Base-by-base conservation (phyloP, 371 early-diverging fungal genomes). In the Mortierella polycephala region DNA sequence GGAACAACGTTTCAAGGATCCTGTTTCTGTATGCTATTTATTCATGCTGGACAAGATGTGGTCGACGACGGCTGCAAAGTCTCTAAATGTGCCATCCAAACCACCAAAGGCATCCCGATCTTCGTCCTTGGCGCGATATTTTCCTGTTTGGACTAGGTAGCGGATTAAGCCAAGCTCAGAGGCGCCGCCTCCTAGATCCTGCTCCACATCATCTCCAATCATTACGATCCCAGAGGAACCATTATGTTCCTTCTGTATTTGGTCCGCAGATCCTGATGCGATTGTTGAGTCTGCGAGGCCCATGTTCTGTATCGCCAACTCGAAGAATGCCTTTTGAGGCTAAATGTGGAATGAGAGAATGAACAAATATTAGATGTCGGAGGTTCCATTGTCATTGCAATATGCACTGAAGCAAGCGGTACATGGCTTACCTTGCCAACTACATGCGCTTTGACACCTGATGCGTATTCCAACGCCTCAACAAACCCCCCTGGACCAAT, bases 401-500 rank as follows among this genome's bases (percentile, higher is more conserved):
- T 30, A 30, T 30, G 30, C 30, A 2, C 30, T 30, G 30, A 30
- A 4, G 30, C 30, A 4, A 1, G 21, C 20, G 7, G 14, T 47
- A 37, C 4, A 2, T 14, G 18, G 30, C 30, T 51, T 83, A 83
- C 83, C 67, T 96, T 96, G 6, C 96, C 96, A n/a, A 94, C 93
- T n/a, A 92, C 84, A 55, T 70, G 83, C 0, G 95, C 90, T 37
- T 84, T 82, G 21, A 71, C 74, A 7, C 88, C 93, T 0, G 94
- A 86, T 6, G 93, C 90, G 72, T 87, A 93, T 70, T 95, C 95
- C 42, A 96, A 83, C 4, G 93, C 93, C 69, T 89, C 84, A 0
- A 95, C 93, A 85, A 95, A 96, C 11, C 93, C 92, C 8, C 96
- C 96, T 2, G 95, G 96, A 0, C 96, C 96, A 69, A 96, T 72